Evolutionary conservation across 106 monocot genomes (phyloP).

Genomic region (Dendrobium huoshanense): DNA sequence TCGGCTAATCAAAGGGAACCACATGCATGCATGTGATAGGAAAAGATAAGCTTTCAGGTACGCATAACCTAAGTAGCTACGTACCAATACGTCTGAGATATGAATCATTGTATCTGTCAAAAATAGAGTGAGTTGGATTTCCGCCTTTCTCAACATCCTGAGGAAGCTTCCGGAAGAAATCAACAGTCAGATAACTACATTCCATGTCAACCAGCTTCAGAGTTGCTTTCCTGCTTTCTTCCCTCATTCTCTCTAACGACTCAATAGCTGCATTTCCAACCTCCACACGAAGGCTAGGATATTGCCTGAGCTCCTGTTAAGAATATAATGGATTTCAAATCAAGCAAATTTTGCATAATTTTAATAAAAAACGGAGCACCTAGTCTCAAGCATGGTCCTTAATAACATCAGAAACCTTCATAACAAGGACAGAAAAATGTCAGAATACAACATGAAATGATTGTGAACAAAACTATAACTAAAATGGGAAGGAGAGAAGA

Average conservation of each 20-base stretch:
- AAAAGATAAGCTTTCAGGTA: background rate
- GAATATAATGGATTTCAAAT: background rate
- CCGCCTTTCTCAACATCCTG: conserved; percentile 70
- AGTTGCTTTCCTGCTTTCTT: conserved; percentile 69
- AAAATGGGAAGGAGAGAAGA: background rate
- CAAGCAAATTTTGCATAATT: background rate
- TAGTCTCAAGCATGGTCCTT: background rate
- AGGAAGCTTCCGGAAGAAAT: conserved; percentile 83
- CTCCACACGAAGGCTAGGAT: conserved; percentile 70
- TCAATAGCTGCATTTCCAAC: conserved; percentile 62
- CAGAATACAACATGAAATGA: background rate
- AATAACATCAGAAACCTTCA: background rate
- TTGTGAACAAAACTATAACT: background rate
- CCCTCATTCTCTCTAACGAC: conserved; percentile 68
- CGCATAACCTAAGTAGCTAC: background rate
- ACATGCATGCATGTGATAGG: background rate
- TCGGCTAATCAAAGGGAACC: too few relatives aligned
- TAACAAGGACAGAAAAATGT: background rate
- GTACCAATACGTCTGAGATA: conserved; percentile 40
- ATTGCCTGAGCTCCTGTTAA: conserved; percentile 66
- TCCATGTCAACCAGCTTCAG: conserved; percentile 84
- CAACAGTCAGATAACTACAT: conserved; percentile 67
- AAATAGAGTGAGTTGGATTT: conserved; percentile 18
- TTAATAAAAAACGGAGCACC: background rate
- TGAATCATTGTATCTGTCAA: conserved; percentile 32